Evolutionary conservation across 352 stramenopile species (phyloP).

Genomic region (Phytophthora uliginosa): DNA sequence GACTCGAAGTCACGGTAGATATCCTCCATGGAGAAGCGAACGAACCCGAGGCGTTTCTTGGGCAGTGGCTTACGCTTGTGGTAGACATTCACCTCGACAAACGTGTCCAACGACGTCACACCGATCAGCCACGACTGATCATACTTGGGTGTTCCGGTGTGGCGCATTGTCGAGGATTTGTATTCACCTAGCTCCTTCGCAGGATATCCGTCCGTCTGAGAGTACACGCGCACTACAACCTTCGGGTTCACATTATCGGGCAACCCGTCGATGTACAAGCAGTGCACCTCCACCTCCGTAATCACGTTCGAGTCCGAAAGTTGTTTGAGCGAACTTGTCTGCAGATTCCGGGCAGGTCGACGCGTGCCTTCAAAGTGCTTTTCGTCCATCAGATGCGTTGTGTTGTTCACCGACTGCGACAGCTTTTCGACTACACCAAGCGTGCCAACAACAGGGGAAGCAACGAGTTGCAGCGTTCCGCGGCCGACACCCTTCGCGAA

Average conservation of each 20-base stretch:
- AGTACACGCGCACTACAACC: conserved; percentile 74
- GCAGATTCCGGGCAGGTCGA: conserved; percentile 77
- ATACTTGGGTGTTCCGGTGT: conserved; percentile 76
- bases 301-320: conserved; percentile 89
- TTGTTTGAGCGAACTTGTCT: conserved; percentile 66
- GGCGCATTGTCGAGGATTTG: conserved; percentile 76
- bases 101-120: conserved; percentile 78
- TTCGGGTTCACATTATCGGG: conserved; percentile 78
- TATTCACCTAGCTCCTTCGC: conserved; percentile 66
- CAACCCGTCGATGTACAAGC: conserved; percentile 74
- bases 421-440: conserved; percentile 89
- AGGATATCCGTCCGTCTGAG: conserved; percentile 53
- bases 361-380: conserved; percentile 83
- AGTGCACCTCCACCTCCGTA: conserved; percentile 86
- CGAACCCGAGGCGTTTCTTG: conserved; percentile 80
- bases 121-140: conserved; percentile 88
- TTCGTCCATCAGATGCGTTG: conserved; percentile 87
- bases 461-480: conserved; percentile 82
- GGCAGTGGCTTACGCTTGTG: conserved; percentile 90
- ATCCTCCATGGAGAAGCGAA: conserved; percentile 86
- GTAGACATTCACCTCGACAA: conserved; percentile 83
- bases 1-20: conserved; percentile 87
- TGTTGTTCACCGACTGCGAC: conserved; percentile 87
- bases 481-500: conserved; percentile 87
- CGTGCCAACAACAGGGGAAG: conserved; percentile 84